These are phyloP conservation scores for Domatiomyces catenatus DNA, from an alignment of 2,329 filamentous ascomycete genomes.

Conservation along the genomic window DNA sequence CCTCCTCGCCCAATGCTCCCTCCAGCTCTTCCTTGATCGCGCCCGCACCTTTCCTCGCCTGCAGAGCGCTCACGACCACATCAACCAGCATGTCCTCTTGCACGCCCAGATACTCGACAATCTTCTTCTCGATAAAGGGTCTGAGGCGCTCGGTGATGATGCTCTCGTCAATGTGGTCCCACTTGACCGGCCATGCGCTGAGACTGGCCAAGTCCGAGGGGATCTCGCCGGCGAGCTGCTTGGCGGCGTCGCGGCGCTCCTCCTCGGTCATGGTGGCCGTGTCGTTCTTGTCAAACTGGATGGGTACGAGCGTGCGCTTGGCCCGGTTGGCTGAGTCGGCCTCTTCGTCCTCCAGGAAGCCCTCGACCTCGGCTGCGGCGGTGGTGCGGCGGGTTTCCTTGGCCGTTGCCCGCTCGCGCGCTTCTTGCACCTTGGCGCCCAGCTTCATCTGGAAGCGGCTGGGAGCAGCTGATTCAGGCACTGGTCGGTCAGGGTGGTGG, in stretches of 20 bases:
- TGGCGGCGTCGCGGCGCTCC: conserved; percentile 67
- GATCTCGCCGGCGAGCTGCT: conserved; percentile 75
- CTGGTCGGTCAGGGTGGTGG: neutral
- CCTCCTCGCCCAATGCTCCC: conserved; percentile 69
- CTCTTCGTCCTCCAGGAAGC: conserved; percentile 87
- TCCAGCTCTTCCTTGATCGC: conserved; percentile 73
- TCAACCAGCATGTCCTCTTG: conserved; percentile 93
- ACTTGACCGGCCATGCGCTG: conserved; percentile 86
- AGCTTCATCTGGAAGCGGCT: conserved; percentile 86
- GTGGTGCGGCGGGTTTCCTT: conserved; percentile 43
- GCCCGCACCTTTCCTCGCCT: conserved; percentile 57
- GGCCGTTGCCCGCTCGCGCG: conserved; percentile 31
- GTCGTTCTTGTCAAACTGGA: conserved; percentile 59
- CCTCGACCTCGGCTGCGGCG: conserved; percentile 74
- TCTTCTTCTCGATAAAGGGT: conserved; percentile 95
- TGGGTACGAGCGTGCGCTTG: conserved; percentile 64
- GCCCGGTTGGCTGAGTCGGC: conserved; percentile 48
- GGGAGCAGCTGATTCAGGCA: conserved; percentile 27
- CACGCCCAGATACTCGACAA: conserved; percentile 88
- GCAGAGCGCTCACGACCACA: conserved; percentile 74
- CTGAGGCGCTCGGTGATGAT: conserved; percentile 73
- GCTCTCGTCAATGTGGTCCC: conserved; percentile 73
- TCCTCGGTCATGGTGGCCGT: conserved; percentile 65
- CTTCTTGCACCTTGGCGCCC: conserved; percentile 69
- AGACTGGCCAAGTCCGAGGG: conserved; percentile 72